Evolutionary conservation across 1,139 yeast species (phyloP), one percentile per base, ranked within the genome.

Genomic region (Magnusiomyces starmeri): DNA sequence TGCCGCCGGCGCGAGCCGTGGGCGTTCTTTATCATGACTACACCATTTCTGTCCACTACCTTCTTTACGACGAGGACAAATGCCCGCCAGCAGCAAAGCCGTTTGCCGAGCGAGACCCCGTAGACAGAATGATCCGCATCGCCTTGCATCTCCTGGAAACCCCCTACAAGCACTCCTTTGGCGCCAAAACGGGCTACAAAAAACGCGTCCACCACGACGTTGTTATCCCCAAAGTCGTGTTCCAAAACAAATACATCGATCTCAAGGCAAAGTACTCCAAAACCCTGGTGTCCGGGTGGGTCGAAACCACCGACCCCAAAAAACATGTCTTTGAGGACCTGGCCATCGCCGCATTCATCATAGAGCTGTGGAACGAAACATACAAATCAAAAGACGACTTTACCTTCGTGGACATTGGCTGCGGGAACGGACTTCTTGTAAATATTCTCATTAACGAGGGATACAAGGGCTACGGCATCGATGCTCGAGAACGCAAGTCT

Each of bases 241-340:
- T 90, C 62, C 97, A 92, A 66, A 85, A 88, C 63, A 72, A 86
- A 54, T 92, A 92, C 64, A 83, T 87, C 44, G 74, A 79, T 29
- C 73, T 92, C 60, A 92, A 92, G 69, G 86, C 84, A 65, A 85
- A 83, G 65, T 86, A 90, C 65, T 87, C 96, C 0, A 79, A 83
- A 42, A 69, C 72, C 21, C 70, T 90, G 51, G 90, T 89, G n/a
- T 85, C 82, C 41, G 78, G 76, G 60, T 92, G 98, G 98, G 81
- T 76, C 21, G 98, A 92, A 67, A 82, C 83, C 45, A 92, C 98
- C 1, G 97, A 92, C 67, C 97, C 97, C 1, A 79, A 83, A 60
- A 92, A 92, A 66, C 98, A 92, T 69, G 97, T 90, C 0, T 92
- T 90, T 70, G 98, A 92, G 71, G 98, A 92, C 65, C 77, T 92